Percentiles rank a stretch among this genome's conserved stretches.
These are phyloP conservation scores for Prunus mira DNA, from an alignment of 306 rosid genomes.

Conservation along the genomic window DNA sequence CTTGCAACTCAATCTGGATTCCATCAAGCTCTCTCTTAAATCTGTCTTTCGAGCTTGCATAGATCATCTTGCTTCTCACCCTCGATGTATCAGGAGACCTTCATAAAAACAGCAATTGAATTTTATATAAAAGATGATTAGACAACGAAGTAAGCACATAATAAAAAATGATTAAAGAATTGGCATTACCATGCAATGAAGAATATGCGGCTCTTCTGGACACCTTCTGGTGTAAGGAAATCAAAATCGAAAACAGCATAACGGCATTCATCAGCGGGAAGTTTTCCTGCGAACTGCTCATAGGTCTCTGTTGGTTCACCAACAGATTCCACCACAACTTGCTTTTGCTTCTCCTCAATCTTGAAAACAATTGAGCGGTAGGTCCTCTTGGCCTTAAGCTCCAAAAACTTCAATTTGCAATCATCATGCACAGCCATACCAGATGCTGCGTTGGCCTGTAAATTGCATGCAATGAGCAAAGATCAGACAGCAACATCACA, in stretches of 20 bases:
- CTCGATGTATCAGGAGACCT: constrained; percentile 82
- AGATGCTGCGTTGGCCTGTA: constrained; percentile 76
- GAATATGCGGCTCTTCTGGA: constrained; percentile 79
- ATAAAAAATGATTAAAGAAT: not conserved
- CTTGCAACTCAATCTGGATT: constrained; percentile 77
- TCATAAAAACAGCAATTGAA: constrained; percentile 26
- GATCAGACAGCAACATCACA: not conserved
- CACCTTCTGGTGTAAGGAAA: constrained; percentile 67
- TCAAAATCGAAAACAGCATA: constrained; percentile 86
- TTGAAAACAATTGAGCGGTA: constrained; percentile 64
- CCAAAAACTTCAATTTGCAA: constrained; percentile 73
- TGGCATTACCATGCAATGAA: constrained; percentile 67
- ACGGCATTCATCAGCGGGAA: constrained; percentile 79
- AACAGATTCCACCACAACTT: constrained; percentile 74
- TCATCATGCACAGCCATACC: constrained; percentile 84
- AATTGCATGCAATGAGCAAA: constrained; percentile 11
- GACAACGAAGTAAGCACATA: not conserved
- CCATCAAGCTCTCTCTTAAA: constrained; percentile 96
- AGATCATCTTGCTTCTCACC: constrained; percentile 91
- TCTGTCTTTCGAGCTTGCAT: constrained; percentile 90
- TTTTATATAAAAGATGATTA: not conserved
- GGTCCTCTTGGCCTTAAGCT: constrained; percentile 78
- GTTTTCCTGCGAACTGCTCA: constrained; percentile 67
- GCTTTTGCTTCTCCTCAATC: constrained; percentile 88
- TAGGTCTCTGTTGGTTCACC: constrained; percentile 71